A percentile compares a stretch with the other conserved stretches of the same genome.
Evolutionary conservation across 75 land plant genomes (phyloP).

Genomic region (Sequoiadendron giganteum): DNA sequence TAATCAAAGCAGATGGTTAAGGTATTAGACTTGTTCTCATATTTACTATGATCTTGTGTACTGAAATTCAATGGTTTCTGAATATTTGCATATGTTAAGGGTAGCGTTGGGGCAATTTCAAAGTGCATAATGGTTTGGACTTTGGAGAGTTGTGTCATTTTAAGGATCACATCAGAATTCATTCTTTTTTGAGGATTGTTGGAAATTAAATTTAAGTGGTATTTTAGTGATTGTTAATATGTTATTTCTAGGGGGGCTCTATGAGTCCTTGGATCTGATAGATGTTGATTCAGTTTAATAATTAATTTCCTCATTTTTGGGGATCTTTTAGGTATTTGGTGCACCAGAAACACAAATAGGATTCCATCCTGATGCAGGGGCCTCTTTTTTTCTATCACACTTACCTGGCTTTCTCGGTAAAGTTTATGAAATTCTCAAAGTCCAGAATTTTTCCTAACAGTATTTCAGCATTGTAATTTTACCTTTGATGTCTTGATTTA

Average conservation of each 20-base stretch:
- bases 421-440: background rate
- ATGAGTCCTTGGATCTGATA: background rate
- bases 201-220: background rate
- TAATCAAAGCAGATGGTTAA: background rate
- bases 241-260: background rate
- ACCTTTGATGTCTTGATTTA: background rate
- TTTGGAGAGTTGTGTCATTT: background rate
- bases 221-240: background rate
- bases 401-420: constrained; percentile 83
- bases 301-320: background rate
- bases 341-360: constrained; percentile 94
- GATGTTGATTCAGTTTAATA: background rate
- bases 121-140: background rate
- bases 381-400: constrained; percentile 88
- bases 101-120: background rate
- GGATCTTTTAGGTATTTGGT: constrained; percentile 66
- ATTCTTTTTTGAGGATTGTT: background rate
- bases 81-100: background rate
- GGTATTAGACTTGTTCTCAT: background rate
- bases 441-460: background rate
- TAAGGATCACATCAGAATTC: background rate
- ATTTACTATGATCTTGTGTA: background rate
- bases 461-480: background rate
- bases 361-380: constrained; percentile 94
- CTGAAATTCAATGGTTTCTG: background rate